Conservation (phyloP, 345 rosid genomes). For the Salix udensis region DNA sequence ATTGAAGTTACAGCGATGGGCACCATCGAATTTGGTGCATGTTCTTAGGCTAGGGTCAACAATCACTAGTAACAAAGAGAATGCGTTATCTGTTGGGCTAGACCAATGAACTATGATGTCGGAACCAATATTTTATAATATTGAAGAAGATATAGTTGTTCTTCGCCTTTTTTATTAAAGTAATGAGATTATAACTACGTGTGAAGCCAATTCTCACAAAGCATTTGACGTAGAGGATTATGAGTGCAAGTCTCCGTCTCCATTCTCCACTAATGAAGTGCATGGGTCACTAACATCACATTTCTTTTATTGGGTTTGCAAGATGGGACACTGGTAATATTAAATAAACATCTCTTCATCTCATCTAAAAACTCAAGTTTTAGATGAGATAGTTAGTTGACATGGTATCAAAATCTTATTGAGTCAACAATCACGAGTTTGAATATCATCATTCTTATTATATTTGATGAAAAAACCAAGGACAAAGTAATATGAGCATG, state of each 20-base stretch:
- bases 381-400: too few relatives aligned
- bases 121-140: not conserved
- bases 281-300: not conserved
- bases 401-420: too few relatives aligned
- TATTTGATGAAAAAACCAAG: too few relatives aligned
- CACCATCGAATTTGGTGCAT: not conserved
- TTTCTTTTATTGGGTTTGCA: not conserved
- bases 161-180: not conserved
- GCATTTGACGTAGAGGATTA: not conserved
- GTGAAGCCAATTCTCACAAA: not conserved
- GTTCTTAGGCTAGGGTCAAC: not conserved
- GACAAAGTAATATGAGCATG: too few relatives aligned
- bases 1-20: too few relatives aligned
- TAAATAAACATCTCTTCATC: accelerated
- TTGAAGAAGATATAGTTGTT: not conserved
- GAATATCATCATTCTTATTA: too few relatives aligned
- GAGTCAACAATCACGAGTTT: too few relatives aligned
- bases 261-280: not conserved
- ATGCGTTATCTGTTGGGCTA: not conserved
- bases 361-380: too few relatives aligned
- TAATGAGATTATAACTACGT: not conserved
- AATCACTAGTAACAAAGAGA: not conserved
- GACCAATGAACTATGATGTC: not conserved
- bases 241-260: not conserved
- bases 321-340: not conserved